Base-by-base conservation (phyloP, 2,329 filamentous ascomycete genomes). In the Fusarium devonianum region DNA sequence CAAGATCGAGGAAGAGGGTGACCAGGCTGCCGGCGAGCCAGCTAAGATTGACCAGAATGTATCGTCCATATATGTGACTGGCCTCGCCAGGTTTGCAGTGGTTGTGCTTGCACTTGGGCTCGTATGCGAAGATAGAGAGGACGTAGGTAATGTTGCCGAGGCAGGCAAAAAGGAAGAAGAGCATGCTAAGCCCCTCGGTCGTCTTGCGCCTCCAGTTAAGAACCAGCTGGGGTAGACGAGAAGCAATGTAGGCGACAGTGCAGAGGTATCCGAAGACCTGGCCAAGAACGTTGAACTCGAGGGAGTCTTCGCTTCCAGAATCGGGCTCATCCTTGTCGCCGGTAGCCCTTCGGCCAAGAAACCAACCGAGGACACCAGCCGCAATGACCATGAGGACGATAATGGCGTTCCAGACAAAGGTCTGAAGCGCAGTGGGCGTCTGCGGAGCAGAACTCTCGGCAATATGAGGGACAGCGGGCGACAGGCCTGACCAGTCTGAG, bases 141-240 rank as follows among this genome's bases (percentile, higher is more conserved):
- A 97, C 92, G 66, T 95, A 97, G 0, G 92, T 97, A 58, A 96
- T 72, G 70, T 99, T 99, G 2, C 94, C 94, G 5, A 97, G 84
- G 68, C 93, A 97, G 4, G 94, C 94, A 69, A 99, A 97, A 16
- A 97, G 78, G 76, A 97, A 97, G 74, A 97, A 99, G 9, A 97
- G 81, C 75, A 97, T 86, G 58, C 89, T 93, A 14, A 99, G 87
- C 4, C 94, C 94, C 46, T 97, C 92, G 1, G 92, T 97, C 32
- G 88, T 92, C 75, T 96, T 96, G 56, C 94, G 87, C 14, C 90
- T 85, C 76, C 90, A 96, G 72, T 97, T 99, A 42, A 97, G 83
- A 7, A 97, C 79, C 2, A 99, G 79, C 74, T 99, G 94, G 0
- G 94, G 94, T 6, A 97, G 74, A 7, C 94, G 88, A 1, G 89